Evolutionary conservation across 2,329 filamentous ascomycete genomes (phyloP).

Genomic region (Plectosphaerella plurivora): DNA sequence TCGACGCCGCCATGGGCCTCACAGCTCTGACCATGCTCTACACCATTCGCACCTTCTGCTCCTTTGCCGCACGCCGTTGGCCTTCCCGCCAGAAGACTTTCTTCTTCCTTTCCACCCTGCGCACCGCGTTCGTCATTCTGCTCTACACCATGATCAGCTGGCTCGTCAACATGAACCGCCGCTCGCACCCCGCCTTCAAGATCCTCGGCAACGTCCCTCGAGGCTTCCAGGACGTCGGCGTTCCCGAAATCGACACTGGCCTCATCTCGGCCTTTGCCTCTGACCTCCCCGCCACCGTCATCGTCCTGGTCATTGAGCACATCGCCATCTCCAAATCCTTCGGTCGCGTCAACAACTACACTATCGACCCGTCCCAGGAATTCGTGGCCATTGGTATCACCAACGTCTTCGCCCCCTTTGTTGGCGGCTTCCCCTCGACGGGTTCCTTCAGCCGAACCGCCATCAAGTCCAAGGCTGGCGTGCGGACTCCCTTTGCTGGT

Average conservation of each 20-base stretch:
- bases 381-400: constrained; percentile 89
- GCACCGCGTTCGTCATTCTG: constrained; percentile 86
- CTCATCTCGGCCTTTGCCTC: constrained; percentile 66
- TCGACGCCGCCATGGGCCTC: constrained; percentile 89
- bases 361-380: constrained; percentile 92
- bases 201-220: constrained; percentile 75
- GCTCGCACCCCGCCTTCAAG: constrained; percentile 61
- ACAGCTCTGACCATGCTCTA: constrained; percentile 77
- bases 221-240: constrained; percentile 77
- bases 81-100: constrained; percentile 67
- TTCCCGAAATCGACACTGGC: constrained; percentile 61
- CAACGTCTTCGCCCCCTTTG: constrained; percentile 85
- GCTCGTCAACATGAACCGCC: constrained; percentile 69
- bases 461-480: constrained; percentile 95
- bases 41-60: constrained; percentile 63
- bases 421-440: constrained; percentile 87
- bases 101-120: constrained; percentile 88
- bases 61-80: constrained; percentile 60
- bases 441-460: constrained; percentile 95
- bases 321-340: constrained; percentile 98
- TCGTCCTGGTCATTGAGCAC: constrained; percentile 94
- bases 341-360: constrained; percentile 92
- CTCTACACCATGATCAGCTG: constrained; percentile 91
- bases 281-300: constrained; percentile 79
- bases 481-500: constrained; percentile 85